Base-by-base conservation (phyloP, 805 yeast genomes). In the Tetrapisispora pingtungensis region DNA sequence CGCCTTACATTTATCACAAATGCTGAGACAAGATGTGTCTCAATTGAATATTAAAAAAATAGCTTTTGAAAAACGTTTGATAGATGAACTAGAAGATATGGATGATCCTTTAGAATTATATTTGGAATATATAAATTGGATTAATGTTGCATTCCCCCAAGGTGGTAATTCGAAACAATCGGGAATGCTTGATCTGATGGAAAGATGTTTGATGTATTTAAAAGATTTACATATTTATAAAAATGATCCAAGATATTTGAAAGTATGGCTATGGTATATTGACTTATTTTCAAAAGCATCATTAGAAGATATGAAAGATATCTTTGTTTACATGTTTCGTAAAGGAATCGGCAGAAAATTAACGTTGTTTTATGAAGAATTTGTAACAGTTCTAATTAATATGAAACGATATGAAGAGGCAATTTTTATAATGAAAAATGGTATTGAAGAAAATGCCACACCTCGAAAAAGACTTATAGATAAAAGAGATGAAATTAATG, bases 81-180 rank as follows among this genome's bases (percentile, higher is more conserved):
- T 53, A 4, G 57, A 58, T 10, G 67, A 68, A 1, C 49, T 77
- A 7, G 81, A 77, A 4, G 86, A 80, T 14, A 59, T 78, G 35
- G 96, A 88, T 64, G 96, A 89, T 59, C 96, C 96, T 0, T 59
- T 88, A 19, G 86, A 84, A 49, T 75, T 79, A 1, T 87, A 73
- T 60, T 49, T 86, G n/a, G 81, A 80, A 17, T 88, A 85, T 54
- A 68, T 88, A 12, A 58, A 69, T n/a, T 87, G 95, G 95, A 73
- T 77, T 10, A 77, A 73, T 46, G 70, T 71, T 30, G 73, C 66
- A 50, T 80, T 64, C 54, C 86, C 90, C 0, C 77, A 79, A 33
- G 94, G 77, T 2, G 78, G 73, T 0, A 69, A 71, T 30, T 70
- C 74, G 3, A 67, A 71, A 4, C 81, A 80, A 38, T 80, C 85